Percentiles rank a stretch among this genome's conserved stretches.
Conservation (phyloP, 106 monocot genomes). For the Dioscorea alata region DNA sequence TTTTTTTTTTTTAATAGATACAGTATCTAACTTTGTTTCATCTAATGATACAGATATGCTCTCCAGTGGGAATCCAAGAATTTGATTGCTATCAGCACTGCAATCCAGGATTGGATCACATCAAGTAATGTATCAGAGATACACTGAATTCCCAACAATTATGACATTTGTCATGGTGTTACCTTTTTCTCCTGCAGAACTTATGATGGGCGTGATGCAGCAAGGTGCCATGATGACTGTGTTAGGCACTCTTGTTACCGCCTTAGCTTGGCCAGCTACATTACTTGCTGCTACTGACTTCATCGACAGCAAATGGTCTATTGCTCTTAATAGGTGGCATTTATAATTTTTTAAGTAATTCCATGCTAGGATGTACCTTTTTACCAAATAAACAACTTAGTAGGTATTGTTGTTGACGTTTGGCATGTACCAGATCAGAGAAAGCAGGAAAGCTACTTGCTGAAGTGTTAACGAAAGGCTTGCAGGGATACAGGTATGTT, state of each 20-base stretch:
- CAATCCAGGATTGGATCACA: constrained; percentile 95
- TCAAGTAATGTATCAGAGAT: constrained; percentile 53
- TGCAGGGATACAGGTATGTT: constrained; percentile 90
- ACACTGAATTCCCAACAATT: not conserved
- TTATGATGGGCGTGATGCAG: constrained; percentile 74
- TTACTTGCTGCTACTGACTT: constrained; percentile 82
- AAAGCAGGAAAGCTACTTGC: constrained; percentile 96
- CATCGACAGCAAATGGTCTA: constrained; percentile 97
- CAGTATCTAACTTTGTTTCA: no score
- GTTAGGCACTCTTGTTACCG: constrained; percentile 62
- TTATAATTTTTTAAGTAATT: not conserved
- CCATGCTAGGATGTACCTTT: not conserved
- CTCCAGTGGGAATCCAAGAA: constrained; percentile 95
- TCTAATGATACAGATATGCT: constrained; percentile 49
- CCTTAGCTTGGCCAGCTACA: constrained; percentile 88
- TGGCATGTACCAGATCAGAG: constrained; percentile 62
- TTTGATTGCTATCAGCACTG: constrained; percentile 80
- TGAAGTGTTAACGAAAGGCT: constrained; percentile 78
- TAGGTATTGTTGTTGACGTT: not conserved
- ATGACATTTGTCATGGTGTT: not conserved
- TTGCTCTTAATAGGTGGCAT: constrained; percentile 86
- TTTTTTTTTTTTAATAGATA: no score
- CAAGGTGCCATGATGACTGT: constrained; percentile 99
- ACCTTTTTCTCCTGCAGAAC: constrained; percentile 29
- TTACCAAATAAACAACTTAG: not conserved